A percentile compares a stretch with the other conserved stretches of the same genome.
Evolutionary conservation across 2,329 filamentous ascomycete species (phyloP).

Genomic region (Nigrospora oryzae): DNA sequence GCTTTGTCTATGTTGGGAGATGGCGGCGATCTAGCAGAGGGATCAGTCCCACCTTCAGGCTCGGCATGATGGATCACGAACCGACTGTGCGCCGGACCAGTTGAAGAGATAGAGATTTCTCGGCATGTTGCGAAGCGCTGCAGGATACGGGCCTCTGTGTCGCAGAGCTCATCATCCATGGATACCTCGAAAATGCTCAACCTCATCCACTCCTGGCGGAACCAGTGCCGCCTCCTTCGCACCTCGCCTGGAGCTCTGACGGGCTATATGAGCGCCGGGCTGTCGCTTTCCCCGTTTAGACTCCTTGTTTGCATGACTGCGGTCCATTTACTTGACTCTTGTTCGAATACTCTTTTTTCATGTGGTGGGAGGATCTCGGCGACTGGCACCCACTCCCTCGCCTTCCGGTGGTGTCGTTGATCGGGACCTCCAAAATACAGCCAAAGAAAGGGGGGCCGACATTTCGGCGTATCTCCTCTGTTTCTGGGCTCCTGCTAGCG

Average conservation of each 20-base stretch:
- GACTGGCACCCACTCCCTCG: constrained; percentile 13
- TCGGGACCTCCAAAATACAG: too few relatives aligned
- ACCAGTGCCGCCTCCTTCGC: not conserved
- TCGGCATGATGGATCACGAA: constrained; percentile 1
- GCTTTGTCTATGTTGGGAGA: constrained; percentile 1
- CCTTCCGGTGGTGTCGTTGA: too few relatives aligned
- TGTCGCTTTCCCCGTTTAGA: constrained; percentile 27
- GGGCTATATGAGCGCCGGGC: not conserved
- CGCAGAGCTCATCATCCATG: not conserved
- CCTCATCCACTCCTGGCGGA: not conserved
- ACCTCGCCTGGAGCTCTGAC: not conserved
- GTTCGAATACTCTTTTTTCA: constrained; percentile 25
- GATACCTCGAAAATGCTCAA: not conserved
- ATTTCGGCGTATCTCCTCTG: too few relatives aligned
- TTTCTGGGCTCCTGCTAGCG: not conserved
- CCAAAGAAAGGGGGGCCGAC: too few relatives aligned
- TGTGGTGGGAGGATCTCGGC: constrained; percentile 21
- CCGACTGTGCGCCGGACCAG: not conserved
- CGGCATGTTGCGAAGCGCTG: not conserved
- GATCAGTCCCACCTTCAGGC: not conserved
- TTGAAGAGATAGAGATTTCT: not conserved
- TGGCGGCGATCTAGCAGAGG: not conserved
- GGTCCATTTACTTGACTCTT: constrained; percentile 36
- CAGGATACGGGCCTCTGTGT: not conserved
- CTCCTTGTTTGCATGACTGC: constrained; percentile 42